A percentile compares a stretch with the other conserved stretches of the same genome.
Conservation (phyloP, 2,329 filamentous ascomycete genomes). For the Diaporthe longicolla region DNA sequence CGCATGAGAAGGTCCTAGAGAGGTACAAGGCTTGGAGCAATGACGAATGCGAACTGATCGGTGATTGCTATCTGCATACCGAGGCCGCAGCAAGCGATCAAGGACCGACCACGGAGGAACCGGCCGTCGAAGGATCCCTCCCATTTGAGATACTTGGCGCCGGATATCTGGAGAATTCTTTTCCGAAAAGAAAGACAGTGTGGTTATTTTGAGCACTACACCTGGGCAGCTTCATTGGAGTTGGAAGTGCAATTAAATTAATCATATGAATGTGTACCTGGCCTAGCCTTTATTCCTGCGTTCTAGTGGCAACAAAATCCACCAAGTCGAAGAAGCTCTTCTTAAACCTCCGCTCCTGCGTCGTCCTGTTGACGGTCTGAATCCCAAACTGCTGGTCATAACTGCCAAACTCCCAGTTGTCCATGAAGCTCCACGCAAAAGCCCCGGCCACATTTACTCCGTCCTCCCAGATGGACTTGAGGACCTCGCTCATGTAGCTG, state of each 20-base stretch:
- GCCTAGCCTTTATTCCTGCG: neutral
- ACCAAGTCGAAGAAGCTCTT: constrained; percentile 72
- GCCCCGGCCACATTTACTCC: constrained; percentile 68
- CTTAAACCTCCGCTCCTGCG: constrained; percentile 65
- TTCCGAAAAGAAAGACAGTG: neutral
- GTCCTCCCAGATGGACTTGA: constrained; percentile 70
- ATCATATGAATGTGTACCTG: no score
- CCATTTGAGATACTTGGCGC: constrained; percentile 1
- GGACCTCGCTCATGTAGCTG: constrained; percentile 66
- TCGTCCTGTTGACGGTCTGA: constrained; percentile 68
- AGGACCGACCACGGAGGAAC: neutral
- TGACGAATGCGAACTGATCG: constrained; percentile 6
- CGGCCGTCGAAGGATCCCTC: constrained; percentile 12
- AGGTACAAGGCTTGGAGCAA: neutral
- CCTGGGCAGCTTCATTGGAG: no score
- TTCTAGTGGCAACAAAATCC: constrained; percentile 58
- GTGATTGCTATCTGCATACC: constrained; percentile 21
- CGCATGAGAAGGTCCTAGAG: no score
- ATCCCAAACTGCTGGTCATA: constrained; percentile 64
- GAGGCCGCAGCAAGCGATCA: neutral
- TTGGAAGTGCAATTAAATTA: neutral
- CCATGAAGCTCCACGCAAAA: constrained; percentile 65
- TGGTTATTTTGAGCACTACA: neutral
- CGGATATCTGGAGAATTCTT: neutral
- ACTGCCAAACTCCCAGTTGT: constrained; percentile 70